A percentile compares a stretch with the other conserved stretches of the same genome.
These are phyloP conservation scores for Tetrahymena borealis DNA, from an alignment of 73 alveolate species.

Conservation along the genomic window DNA sequence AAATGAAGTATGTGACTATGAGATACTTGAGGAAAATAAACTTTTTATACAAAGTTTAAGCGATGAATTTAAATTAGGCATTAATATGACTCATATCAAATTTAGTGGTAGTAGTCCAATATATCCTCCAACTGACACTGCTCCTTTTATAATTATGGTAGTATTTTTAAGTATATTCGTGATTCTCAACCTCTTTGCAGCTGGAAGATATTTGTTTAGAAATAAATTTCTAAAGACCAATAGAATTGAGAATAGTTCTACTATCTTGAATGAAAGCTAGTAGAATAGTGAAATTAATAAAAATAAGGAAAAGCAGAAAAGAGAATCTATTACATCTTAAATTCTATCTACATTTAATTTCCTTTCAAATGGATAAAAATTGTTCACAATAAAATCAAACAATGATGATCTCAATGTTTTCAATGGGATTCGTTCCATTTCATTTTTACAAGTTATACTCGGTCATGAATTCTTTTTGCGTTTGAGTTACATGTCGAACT, in stretches of 20 bases:
- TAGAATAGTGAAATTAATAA: neutral
- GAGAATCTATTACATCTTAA: neutral
- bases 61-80: neutral
- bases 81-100: neutral
- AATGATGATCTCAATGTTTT: constrained; percentile 17
- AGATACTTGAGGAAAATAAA: neutral
- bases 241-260: neutral
- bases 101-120: neutral
- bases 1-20: neutral
- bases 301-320: too few relatives aligned
- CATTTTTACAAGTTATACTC: constrained; percentile 13
- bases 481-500: neutral
- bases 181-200: neutral
- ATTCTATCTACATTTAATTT: neutral
- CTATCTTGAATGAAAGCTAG: neutral
- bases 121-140: neutral
- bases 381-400: neutral
- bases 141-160: neutral
- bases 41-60: neutral
- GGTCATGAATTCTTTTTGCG: constrained; percentile 19
- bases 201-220: neutral
- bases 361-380: neutral
- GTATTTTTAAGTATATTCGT: neutral
- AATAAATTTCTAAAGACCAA: too few relatives aligned
- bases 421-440: constrained; percentile 16